These are phyloP conservation scores for Emydomyces testavorans DNA, from an alignment of 2,329 filamentous ascomycete species.

Conservation along the genomic window DNA sequence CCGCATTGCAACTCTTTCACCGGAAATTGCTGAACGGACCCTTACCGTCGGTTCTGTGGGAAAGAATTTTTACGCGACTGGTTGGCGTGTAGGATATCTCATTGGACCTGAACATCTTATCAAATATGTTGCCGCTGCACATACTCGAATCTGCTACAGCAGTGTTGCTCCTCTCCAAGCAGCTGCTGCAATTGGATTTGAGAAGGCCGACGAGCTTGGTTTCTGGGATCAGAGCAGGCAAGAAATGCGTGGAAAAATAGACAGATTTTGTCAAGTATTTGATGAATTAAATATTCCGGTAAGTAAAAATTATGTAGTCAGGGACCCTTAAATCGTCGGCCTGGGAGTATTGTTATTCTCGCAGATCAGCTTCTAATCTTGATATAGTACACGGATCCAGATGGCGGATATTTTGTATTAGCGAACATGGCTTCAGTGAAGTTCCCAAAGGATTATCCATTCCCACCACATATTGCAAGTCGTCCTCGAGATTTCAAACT, in stretches of 20 bases:
- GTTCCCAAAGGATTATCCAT: constrained; percentile 71
- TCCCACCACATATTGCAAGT: constrained; percentile 76
- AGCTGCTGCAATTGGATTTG: constrained; percentile 85
- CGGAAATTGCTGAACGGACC: constrained; percentile 76
- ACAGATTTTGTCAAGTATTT: constrained; percentile 73
- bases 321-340: no score
- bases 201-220: constrained; percentile 68
- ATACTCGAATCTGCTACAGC: constrained; percentile 93
- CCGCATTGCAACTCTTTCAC: constrained; percentile 77
- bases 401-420: constrained; percentile 94
- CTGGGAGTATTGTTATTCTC: background rate
- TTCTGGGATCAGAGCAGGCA: constrained; percentile 78
- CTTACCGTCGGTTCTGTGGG: constrained; percentile 90
- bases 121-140: constrained; percentile 80
- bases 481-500: constrained; percentile 89
- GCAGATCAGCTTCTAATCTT: constrained; percentile 2
- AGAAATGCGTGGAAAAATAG: constrained; percentile 85
- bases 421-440: constrained; percentile 85
- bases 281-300: constrained; percentile 59
- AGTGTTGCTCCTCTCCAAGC: constrained; percentile 90
- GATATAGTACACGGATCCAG: constrained; percentile 65
- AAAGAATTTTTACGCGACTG: constrained; percentile 97
- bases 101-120: constrained; percentile 82
- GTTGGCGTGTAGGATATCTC: constrained; percentile 92
- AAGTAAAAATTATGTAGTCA: constrained; percentile 19